These are phyloP conservation scores for Calonectria honghensis DNA, from an alignment of 2,329 filamentous ascomycete genomes.

Conservation along the genomic window DNA sequence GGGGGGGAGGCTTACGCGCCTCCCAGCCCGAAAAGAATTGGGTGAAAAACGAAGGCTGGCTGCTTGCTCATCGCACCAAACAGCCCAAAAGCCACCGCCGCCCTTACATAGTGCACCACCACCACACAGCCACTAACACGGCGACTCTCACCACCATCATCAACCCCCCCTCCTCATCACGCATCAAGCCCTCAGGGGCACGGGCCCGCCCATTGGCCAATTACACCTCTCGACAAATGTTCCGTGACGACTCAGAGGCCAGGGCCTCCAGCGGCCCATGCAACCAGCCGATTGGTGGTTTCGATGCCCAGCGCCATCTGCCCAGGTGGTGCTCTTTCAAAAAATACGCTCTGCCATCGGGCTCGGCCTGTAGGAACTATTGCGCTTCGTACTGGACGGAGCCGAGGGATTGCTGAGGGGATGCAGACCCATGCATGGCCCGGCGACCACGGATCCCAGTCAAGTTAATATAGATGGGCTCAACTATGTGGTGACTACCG, in stretches of 20 bases:
- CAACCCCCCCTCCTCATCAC: constrained; percentile 17
- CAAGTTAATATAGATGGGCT: constrained; percentile 32
- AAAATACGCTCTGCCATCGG: constrained; percentile 7
- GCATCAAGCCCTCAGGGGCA: constrained; percentile 44
- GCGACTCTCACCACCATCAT: constrained; percentile 17
- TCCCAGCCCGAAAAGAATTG: constrained; percentile 9
- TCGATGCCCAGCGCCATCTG: constrained; percentile 21
- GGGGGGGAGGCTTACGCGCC: constrained; percentile 14
- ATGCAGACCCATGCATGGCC: constrained; percentile 18
- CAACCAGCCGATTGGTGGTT: constrained; percentile 52
- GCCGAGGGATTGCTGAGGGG: constrained; percentile 31
- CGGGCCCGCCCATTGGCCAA: constrained; percentile 44
- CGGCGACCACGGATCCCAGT: constrained; percentile 18
- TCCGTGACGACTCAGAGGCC: constrained; percentile 48
- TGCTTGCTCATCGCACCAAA: constrained; percentile 7
- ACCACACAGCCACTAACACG: constrained; percentile 24
- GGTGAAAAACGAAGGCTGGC: constrained; percentile 31
- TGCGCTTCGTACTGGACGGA: constrained; percentile 11
- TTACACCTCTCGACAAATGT: constrained; percentile 45
- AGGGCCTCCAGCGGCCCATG: constrained; percentile 41
- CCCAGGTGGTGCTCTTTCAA: background rate
- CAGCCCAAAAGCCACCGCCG: constrained; percentile 1
- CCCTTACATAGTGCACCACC: constrained; percentile 19
- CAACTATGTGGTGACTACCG: constrained; percentile 30
- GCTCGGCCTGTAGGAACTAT: constrained; percentile 23